Base-by-base conservation (phyloP, 129 eudicot genomes). In the Lactuca sativa region DNA sequence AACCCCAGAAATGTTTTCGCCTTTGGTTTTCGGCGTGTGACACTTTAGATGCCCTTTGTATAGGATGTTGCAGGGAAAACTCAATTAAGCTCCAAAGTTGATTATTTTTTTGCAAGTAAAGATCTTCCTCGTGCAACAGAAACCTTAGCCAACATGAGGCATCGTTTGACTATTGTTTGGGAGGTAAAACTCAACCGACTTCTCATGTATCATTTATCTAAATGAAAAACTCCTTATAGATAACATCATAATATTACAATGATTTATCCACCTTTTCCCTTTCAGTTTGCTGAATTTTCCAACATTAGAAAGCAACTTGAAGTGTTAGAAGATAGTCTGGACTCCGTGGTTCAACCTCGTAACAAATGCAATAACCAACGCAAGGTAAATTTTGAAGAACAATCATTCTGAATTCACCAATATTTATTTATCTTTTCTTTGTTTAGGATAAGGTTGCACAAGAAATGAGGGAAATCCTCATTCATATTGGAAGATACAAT, bases 81-180 rank as follows among this genome's bases (percentile, higher is more conserved):
- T 44, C 99, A 95, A 57, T 80, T 95, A 75, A 95, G 99, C 79
- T 90, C 97, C 40, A 95, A 96, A n/a, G 99, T 95, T 62, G 97
- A 95, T 82, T 97, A 95, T 56, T 97, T 95, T 64, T 95, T 95
- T 83, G 89, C 97, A 47, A 90, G 96, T 63, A 96, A 96, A 40
- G 97, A 95, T 83, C 99, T 95, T 81, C 96, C 99, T n/a, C 95
- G 93, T 25, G 99, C 95, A 47, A 97, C 97, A 51, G 97, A 95
- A 59, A 95, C 99, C 16, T 78, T 95, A 82, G 99, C 99, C 43
- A 95, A 90, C 80, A 95, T 95, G 99, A 85, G 99, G 84, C 96
- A 88, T 74, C 87, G 99, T 79, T 83, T 95, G 79, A 77, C 95
- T 74, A 97, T 91, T 72, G 99, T 95, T 53, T 97, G 99, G 47